Conservation (phyloP, 169 alveolate species). For the Plasmodium ovale region DNA sequence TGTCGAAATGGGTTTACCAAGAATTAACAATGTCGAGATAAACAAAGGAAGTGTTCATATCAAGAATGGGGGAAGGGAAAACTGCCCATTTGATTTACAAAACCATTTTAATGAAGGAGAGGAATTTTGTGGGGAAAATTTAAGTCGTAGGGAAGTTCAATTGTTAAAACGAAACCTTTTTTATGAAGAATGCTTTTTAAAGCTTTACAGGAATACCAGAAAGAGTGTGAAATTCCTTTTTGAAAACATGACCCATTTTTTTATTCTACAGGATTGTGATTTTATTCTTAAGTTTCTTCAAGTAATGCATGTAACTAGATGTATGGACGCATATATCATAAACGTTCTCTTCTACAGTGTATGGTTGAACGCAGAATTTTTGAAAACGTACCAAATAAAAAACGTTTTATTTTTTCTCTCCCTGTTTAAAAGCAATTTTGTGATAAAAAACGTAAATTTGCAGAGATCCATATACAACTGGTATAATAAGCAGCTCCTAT, state of each 20-base stretch:
- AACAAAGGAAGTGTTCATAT: background rate
- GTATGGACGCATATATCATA: slow-evolving; percentile 21
- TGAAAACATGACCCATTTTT: slow-evolving; percentile 43
- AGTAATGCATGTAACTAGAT: slow-evolving; percentile 48
- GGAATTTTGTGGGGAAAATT: background rate
- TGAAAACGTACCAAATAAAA: slow-evolving; percentile 61
- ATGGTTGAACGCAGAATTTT: slow-evolving; percentile 52
- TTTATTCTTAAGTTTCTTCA: slow-evolving; percentile 41
- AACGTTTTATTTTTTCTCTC: slow-evolving; percentile 56
- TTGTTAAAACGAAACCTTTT: background rate
- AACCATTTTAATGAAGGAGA: background rate
- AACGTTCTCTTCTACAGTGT: slow-evolving; percentile 59
- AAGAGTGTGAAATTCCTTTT: slow-evolving; percentile 12
- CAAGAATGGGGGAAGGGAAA: background rate
- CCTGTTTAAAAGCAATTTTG: slow-evolving; percentile 39
- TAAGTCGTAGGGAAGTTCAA: background rate
- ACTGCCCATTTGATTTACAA: too few species aligned
- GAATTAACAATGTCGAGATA: background rate
- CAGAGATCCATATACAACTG: slow-evolving; percentile 38
- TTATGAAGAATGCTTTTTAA: slow-evolving; percentile 34
- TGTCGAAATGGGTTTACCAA: too few species aligned
- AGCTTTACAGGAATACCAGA: slow-evolving; percentile 2
- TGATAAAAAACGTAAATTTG: slow-evolving; percentile 32
- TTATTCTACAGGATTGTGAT: slow-evolving; percentile 70
- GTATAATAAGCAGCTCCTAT: slow-evolving; percentile 51